A percentile compares a stretch with the other conserved stretches of the same genome.
These are phyloP conservation scores for Heliamphora pulchella DNA, from an alignment of 179 eudicot species.

Conservation along the genomic window DNA sequence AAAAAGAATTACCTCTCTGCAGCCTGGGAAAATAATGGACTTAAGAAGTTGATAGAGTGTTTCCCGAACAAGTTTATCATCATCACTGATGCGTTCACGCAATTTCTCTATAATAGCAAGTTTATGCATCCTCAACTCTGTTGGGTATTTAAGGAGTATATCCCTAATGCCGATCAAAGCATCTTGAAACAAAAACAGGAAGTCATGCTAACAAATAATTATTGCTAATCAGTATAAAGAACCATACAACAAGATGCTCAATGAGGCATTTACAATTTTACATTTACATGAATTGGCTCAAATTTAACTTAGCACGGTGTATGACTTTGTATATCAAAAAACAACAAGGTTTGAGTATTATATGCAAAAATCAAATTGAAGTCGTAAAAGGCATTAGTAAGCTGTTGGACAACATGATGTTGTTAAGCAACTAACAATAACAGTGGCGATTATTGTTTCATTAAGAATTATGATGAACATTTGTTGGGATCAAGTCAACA, in stretches of 20 bases:
- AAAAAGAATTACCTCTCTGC: constrained; percentile 49
- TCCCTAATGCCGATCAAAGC: constrained; percentile 79
- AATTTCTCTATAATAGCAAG: constrained; percentile 77
- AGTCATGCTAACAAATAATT: constrained; percentile 5
- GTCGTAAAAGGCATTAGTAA: background rate
- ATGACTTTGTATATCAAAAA: background rate
- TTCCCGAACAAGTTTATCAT: constrained; percentile 81
- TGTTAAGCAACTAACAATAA: background rate
- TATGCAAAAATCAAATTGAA: background rate
- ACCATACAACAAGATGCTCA: too few relatives aligned
- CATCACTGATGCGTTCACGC: constrained; percentile 90
- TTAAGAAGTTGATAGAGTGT: constrained; percentile 75
- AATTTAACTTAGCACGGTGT: background rate
- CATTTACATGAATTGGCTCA: background rate
- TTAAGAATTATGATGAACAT: background rate
- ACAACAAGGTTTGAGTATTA: background rate
- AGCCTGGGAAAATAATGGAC: constrained; percentile 68
- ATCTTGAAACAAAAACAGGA: constrained; percentile 35
- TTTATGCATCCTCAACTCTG: constrained; percentile 70
- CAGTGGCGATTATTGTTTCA: background rate
- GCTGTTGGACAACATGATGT: background rate
- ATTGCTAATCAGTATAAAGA: constrained; percentile 4
- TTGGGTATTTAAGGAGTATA: constrained; percentile 55
- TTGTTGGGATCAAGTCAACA: background rate
- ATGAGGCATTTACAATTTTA: too few relatives aligned